A percentile compares a stretch with the other conserved stretches of the same genome.
Conservation (phyloP, 257 asterid genomes). For the Nemophila menziesii region DNA sequence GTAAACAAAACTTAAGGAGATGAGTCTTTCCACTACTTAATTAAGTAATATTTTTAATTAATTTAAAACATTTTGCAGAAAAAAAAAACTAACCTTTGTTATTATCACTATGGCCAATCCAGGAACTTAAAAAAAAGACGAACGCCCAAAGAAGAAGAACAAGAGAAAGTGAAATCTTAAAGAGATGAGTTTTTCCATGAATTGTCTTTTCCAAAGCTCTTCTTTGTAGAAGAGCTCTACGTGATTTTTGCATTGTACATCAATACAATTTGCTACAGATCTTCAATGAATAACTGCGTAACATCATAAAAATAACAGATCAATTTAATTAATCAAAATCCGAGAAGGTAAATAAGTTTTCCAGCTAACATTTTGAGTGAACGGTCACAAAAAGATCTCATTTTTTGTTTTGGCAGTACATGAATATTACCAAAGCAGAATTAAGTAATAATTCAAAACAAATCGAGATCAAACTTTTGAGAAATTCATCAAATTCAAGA, state of each 20-base stretch:
- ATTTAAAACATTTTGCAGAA: not conserved
- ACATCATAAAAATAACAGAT: constrained; percentile 3
- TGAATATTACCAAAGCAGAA: too few relatives aligned
- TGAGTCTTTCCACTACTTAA: not conserved
- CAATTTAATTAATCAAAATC: not conserved
- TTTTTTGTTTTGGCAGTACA: not conserved
- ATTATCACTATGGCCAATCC: constrained; percentile 67
- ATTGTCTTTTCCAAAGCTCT: constrained; percentile 55
- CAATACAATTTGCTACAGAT: constrained; percentile 32
- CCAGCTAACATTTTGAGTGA: too few relatives aligned
- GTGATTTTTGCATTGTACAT: constrained; percentile 95
- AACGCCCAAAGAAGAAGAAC: constrained; percentile 59
- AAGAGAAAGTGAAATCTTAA: constrained; percentile 56
- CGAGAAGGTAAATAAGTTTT: too few relatives aligned
- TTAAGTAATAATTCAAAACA: not conserved
- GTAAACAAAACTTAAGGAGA: not conserved
- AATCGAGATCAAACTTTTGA: not conserved
- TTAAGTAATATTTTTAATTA: not conserved
- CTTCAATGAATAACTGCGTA: constrained; percentile 10
- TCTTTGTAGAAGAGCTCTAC: constrained; percentile 88
- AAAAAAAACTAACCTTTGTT: constrained; percentile 70
- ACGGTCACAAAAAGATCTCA: too few relatives aligned
- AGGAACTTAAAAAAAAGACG: constrained; percentile 57
- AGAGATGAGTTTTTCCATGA: constrained; percentile 37
- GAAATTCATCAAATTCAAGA: not conserved